Evolutionary conservation across 768 basidiomycete species (phyloP).

Genomic region (Chalciporus pseudorubinellus): DNA sequence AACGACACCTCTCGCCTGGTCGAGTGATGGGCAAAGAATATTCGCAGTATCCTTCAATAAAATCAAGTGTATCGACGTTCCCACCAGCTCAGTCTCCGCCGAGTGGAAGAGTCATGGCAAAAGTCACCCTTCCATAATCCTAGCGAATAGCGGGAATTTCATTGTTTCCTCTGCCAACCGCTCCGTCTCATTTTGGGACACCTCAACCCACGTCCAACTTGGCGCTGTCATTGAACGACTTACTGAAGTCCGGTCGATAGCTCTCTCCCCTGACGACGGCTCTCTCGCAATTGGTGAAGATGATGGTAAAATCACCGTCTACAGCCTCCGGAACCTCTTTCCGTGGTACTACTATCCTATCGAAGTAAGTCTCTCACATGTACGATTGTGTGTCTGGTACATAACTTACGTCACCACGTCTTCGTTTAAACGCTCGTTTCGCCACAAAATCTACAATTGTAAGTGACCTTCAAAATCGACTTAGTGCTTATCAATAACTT

Average conservation of each 20-base stretch:
- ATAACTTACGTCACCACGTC: too few relatives aligned
- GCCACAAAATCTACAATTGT: too few relatives aligned
- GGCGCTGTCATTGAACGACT: neutral
- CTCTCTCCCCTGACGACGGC: neutral
- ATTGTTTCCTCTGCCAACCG: neutral
- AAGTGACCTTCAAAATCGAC: too few relatives aligned
- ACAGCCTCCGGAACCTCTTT: neutral
- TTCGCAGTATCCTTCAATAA: neutral
- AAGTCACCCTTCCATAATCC: neutral
- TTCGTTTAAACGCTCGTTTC: too few relatives aligned
- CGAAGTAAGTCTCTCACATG: neutral
- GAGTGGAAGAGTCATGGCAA: neutral
- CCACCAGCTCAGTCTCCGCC: neutral
- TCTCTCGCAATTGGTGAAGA: slow-evolving; percentile 5
- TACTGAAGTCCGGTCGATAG: slow-evolving; percentile 2
- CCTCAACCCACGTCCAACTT: neutral
- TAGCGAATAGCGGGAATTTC: slow-evolving; percentile 3
- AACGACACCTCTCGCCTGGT: slow-evolving; percentile 3
- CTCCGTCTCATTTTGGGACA: slow-evolving; percentile 6
- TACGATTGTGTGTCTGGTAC: too few relatives aligned
- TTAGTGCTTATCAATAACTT: too few relatives aligned
- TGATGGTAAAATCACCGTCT: slow-evolving; percentile 1
- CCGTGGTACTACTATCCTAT: neutral
- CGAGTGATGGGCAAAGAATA: neutral
- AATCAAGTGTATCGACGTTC: neutral